A percentile compares a stretch with the other conserved stretches of the same genome.
These are phyloP conservation scores for Calonectria multiphialidica DNA, from an alignment of 2,329 filamentous ascomycete species.

Conservation along the genomic window DNA sequence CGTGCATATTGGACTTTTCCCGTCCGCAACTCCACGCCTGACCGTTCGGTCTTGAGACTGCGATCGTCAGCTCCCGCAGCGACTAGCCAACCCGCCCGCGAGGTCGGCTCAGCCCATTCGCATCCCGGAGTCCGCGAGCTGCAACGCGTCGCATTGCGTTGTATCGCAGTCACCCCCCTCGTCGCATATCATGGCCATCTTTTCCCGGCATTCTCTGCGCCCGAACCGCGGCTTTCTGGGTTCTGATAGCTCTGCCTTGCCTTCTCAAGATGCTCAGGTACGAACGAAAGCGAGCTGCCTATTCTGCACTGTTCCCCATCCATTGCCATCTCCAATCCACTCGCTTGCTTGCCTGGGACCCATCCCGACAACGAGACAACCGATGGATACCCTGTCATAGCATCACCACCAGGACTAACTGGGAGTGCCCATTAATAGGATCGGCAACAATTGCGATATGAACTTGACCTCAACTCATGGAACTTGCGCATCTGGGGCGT, in stretches of 20 bases:
- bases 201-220: constrained; percentile 44
- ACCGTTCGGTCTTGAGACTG: constrained; percentile 13
- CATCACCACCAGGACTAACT: constrained; percentile 28
- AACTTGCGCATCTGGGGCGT: constrained; percentile 67
- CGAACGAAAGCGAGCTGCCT: constrained; percentile 34
- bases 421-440: constrained; percentile 51
- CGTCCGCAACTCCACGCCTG: constrained; percentile 28
- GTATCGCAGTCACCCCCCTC: constrained; percentile 33
- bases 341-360: constrained; percentile 16
- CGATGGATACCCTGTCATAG: constrained; percentile 27
- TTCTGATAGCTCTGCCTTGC: constrained; percentile 62
- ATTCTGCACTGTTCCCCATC: not conserved
- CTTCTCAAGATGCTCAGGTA: constrained; percentile 62
- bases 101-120: constrained; percentile 33
- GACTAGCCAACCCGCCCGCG: constrained; percentile 2
- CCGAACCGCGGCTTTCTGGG: constrained; percentile 65
- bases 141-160: constrained; percentile 35
- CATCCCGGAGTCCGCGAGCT: constrained; percentile 16
- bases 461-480: constrained; percentile 67
- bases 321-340: not conserved
- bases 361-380: constrained; percentile 3
- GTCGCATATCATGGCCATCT: constrained; percentile 45
- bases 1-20: constrained; percentile 25
- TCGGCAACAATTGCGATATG: constrained; percentile 64
- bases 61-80: constrained; percentile 20